Percentiles rank a stretch among this genome's conserved stretches.
phyloP scores from a whole-genome alignment of 495 filamentous ascomycete species.

The Tuber indicum region DNA sequence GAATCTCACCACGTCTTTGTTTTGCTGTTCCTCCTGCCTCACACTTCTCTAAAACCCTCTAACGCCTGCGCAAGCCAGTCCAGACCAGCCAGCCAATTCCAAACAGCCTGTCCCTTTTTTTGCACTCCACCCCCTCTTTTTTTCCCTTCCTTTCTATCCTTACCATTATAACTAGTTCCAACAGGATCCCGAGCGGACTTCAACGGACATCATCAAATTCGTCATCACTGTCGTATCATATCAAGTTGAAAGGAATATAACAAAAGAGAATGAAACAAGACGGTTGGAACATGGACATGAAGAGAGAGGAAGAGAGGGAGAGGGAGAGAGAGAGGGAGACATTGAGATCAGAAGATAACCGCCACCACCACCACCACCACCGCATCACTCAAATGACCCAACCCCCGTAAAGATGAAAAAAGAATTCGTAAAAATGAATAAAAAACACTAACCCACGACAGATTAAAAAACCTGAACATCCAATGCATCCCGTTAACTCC shows the following conservation, averaged over 20 bases:
- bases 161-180: neutral
- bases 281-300: neutral
- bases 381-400: neutral
- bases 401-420: neutral
- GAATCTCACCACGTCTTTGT: constrained; percentile 5
- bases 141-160: neutral
- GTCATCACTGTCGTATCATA: constrained; percentile 6
- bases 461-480: constrained; percentile 4
- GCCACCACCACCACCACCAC: neutral
- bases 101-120: constrained; percentile 2
- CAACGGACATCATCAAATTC: constrained; percentile 5
- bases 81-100: constrained; percentile 2
- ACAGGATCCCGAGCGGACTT: neutral
- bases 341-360: neutral
- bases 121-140: constrained; percentile 3
- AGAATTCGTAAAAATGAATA: neutral
- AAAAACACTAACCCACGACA: constrained; percentile 5
- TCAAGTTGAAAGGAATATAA: constrained; percentile 1
- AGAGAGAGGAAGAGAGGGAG: neutral
- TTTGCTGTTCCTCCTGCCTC: constrained; percentile 2
- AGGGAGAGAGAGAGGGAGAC: neutral
- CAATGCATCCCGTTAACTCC: constrained; percentile 12
- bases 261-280: constrained; percentile 3
- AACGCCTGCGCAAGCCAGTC: neutral
- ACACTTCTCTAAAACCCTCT: neutral